Evolutionary conservation across 352 stramenopile species (phyloP), one percentile per base, ranked within the genome.

Genomic region (Peronospora destructor): DNA sequence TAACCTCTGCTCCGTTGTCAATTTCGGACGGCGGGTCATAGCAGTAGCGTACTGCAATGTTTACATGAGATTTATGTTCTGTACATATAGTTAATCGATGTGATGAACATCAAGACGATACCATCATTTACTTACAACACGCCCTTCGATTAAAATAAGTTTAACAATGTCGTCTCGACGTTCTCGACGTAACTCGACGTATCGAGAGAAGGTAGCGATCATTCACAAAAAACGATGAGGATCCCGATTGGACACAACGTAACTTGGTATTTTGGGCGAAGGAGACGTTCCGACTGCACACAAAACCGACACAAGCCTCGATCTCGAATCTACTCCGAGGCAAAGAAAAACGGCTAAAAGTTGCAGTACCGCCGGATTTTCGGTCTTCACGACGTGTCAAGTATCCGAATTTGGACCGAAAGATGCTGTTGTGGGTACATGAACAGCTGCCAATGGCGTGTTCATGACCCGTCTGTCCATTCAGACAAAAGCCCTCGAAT

Each of bases 1-100:
- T 5, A 73, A 66, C 52, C 73, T 81, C 62, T 88, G 74, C 59
- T 85, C 73, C 51, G 69, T 62, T 45, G 74, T 88, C 17, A 91
- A 59, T 44, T 25, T 28, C 73, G 79, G 45, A 29, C 54, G 34
- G 26, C 26, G 5, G 26, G 26, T 21, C 19, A 21, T 21, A 3
- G 19, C 19, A 21, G 19, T 21, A 21, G 19, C 3, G 19, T 21
- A 21, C 19, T 21, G 19, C 3, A 21, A 21, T 21, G 19, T 21
- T 21, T 21, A 30, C 5, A 30, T 6, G 4, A 2, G 5, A 10
- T 30, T 1, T 30, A 30, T 30, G 26, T 21, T 21, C 19, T 21
- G 19, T 21, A 21, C 19, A 21, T 21, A 21, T 21, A 21, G 19
- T 21, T 21, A 3, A n/a, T 21, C 1, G 19, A 21, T 21, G 3